Evolutionary conservation across 2,329 filamentous ascomycete genomes (phyloP).

Genomic region (Metarhizium guizhouense): DNA sequence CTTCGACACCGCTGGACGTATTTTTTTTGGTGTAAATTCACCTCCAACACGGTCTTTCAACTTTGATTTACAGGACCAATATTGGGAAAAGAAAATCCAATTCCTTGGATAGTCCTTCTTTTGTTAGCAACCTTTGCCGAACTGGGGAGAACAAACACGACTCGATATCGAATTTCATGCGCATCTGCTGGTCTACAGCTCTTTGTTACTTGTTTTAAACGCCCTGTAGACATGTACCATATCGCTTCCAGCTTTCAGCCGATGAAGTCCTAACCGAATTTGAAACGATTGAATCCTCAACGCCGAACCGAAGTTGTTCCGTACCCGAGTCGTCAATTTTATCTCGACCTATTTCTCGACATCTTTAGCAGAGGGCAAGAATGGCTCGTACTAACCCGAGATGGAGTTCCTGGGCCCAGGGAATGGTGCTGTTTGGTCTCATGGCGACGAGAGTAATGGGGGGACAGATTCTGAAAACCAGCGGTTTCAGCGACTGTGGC

Average conservation of each 20-base stretch:
- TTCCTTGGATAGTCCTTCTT: not conserved
- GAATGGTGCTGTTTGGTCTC: slow-evolving; percentile 24
- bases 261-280: not conserved
- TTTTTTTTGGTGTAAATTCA: not conserved
- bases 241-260: not conserved
- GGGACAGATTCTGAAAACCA: slow-evolving; percentile 67
- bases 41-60: not conserved
- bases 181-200: not conserved
- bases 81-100: not conserved
- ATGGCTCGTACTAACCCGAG: slow-evolving; percentile 23
- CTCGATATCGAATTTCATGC: not conserved
- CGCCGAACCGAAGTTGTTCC: not conserved
- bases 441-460: slow-evolving; percentile 45
- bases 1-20: slow-evolving; percentile 6
- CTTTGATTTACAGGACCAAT: not conserved
- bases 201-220: not conserved
- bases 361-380: slow-evolving; percentile 12
- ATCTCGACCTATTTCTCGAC: slow-evolving; percentile 5
- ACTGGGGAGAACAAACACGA: not conserved
- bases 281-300: not conserved
- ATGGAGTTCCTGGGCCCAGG: slow-evolving; percentile 19
- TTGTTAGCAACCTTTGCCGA: slow-evolving; percentile 3
- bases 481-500: slow-evolving; percentile 67
- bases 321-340: not conserved
- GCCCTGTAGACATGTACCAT: not conserved